A percentile compares a stretch with the other conserved stretches of the same genome.
Conservation (phyloP, 345 rosid species). For the Euphorbia tirucalli region DNA sequence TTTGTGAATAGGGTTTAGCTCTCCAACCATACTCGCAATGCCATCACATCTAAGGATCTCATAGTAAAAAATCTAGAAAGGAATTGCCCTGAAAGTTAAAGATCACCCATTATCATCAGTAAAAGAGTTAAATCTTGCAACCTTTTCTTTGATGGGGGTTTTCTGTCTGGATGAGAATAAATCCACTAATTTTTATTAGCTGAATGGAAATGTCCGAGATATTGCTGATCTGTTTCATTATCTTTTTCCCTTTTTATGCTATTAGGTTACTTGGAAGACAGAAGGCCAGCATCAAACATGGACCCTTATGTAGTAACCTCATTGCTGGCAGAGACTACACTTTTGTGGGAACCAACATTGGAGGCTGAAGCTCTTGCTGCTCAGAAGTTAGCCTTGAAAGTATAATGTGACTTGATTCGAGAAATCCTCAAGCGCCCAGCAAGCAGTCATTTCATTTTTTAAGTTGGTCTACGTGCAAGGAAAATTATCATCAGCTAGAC, state of each 20-base stretch:
- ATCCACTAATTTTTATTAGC: too few species aligned
- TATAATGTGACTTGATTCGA: slow-evolving; percentile 33
- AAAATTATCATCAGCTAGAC: neutral
- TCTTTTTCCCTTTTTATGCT: neutral
- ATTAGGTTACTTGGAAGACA: slow-evolving; percentile 82
- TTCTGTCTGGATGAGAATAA: too few species aligned
- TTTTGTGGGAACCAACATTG: slow-evolving; percentile 76
- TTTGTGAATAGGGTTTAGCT: neutral
- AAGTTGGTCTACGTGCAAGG: slow-evolving; percentile 2
- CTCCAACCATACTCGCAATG: neutral
- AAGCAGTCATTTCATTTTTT: too few species aligned
- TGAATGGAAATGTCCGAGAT: neutral
- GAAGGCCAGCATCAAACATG: slow-evolving; percentile 96
- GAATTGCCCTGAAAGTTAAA: too few species aligned
- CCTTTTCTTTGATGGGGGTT: too few species aligned
- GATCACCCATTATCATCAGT: too few species aligned
- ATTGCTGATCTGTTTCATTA: slow-evolving; percentile 19
- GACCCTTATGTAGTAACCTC: slow-evolving; percentile 78
- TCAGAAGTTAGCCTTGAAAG: slow-evolving; percentile 71
- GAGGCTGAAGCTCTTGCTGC: slow-evolving; percentile 87
- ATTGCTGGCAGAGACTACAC: slow-evolving; percentile 69
- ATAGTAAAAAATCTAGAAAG: too few species aligned
- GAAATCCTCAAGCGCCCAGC: neutral
- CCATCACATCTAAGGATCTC: neutral
- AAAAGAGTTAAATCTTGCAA: too few species aligned